phyloP scores from a whole-genome alignment of 495 filamentous ascomycete species.

The Hypoxylon trugodes region DNA sequence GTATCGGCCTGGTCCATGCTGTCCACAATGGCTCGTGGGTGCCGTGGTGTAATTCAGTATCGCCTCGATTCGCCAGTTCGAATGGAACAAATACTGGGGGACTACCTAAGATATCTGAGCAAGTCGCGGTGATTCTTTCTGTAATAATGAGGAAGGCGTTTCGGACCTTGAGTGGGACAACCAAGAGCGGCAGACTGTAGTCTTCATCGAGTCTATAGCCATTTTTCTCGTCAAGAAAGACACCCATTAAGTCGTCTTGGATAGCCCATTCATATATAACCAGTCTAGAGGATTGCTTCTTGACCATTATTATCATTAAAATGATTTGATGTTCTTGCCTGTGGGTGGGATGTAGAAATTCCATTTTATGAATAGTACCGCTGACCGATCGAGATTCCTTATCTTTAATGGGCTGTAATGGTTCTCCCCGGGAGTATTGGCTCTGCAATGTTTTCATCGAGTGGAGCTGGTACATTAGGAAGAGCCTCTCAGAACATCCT shows the following conservation, averaged over 20 bases:
- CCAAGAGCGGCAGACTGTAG: conserved; percentile 69
- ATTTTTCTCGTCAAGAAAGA: conserved; percentile 50
- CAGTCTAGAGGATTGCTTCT: conserved; percentile 66
- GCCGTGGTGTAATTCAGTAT: conserved; percentile 53
- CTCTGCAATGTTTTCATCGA: conserved; percentile 55
- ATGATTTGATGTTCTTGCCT: conserved; percentile 74
- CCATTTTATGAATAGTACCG: conserved; percentile 83
- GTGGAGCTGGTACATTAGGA: conserved; percentile 69
- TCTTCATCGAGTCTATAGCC: conserved; percentile 64
- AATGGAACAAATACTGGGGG: conserved; percentile 53
- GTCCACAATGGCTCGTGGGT: conserved; percentile 57
- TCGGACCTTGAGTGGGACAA: conserved; percentile 72
- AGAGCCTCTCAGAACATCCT: conserved; percentile 52
- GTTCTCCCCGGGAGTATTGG: conserved; percentile 44
- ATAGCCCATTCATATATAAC: conserved; percentile 80
- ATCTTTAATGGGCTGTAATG: conserved; percentile 54
- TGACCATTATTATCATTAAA: conserved; percentile 74
- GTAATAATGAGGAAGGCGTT: conserved; percentile 72
- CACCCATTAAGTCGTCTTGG: conserved; percentile 46
- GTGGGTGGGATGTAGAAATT: conserved; percentile 79
- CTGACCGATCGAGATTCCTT: conserved; percentile 67
- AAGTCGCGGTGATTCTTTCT: conserved; percentile 65
- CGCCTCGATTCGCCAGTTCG: conserved; percentile 37
- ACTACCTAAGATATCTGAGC: conserved; percentile 64
- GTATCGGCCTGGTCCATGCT: conserved; percentile 76